These are phyloP conservation scores for Phialophora expanda DNA, from an alignment of 2,329 filamentous ascomycete genomes.

Conservation along the genomic window DNA sequence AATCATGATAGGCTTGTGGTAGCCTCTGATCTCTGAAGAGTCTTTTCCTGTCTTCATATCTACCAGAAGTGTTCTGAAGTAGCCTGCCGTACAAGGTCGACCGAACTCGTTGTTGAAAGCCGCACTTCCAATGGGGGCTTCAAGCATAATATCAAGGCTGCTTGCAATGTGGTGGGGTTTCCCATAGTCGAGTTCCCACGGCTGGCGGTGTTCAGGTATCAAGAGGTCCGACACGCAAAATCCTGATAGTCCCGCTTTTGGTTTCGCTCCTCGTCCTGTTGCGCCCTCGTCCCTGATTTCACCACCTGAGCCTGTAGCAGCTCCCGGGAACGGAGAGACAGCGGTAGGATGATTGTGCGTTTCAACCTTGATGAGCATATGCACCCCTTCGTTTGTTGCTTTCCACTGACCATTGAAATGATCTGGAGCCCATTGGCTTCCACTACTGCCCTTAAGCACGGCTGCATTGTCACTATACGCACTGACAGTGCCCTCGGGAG, in stretches of 20 bases:
- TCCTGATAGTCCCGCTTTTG: conserved; percentile 88
- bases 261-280: conserved; percentile 87
- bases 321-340: conserved; percentile 90
- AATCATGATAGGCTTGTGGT: conserved; percentile 99
- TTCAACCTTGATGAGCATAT: conserved; percentile 92
- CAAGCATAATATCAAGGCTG: conserved; percentile 95
- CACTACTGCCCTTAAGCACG: conserved; percentile 76
- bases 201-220: conserved; percentile 79
- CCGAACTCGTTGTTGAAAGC: conserved; percentile 99
- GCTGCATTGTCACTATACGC: conserved; percentile 98
- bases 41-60: conserved; percentile 66
- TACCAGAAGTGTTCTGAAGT: conserved; percentile 87
- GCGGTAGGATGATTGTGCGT: conserved; percentile 98
- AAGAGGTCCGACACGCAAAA: conserved; percentile 95
- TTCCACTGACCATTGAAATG: conserved; percentile 86
- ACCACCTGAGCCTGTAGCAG: conserved; percentile 91
- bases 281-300: conserved; percentile 96
- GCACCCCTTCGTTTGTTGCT: conserved; percentile 81
- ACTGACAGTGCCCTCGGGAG: conserved; percentile 82
- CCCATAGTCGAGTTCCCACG: conserved; percentile 86
- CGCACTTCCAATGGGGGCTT: conserved; percentile 92
- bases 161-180: conserved; percentile 91
- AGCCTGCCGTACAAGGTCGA: conserved; percentile 82
- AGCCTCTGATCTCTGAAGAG: conserved; percentile 77
- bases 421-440: conserved; percentile 85